phyloP scores from a whole-genome alignment of 2,329 filamentous ascomycete genomes.

The Alternaria tenuissima region DNA sequence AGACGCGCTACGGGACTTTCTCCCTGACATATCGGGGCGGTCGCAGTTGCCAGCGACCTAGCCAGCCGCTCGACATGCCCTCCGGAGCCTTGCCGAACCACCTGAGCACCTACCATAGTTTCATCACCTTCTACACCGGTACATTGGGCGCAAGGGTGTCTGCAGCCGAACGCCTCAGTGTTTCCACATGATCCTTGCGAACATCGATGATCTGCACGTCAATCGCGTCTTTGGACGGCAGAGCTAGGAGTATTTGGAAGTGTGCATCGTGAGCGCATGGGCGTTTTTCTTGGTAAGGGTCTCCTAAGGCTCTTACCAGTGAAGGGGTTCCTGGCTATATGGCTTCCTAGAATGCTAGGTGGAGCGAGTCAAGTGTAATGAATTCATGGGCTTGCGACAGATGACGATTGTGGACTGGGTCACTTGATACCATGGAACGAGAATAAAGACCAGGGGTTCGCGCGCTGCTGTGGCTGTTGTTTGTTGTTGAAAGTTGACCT shows the following conservation, averaged over 20 bases:
- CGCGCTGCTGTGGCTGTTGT: slow-evolving; percentile 8
- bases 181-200: slow-evolving; percentile 14
- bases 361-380: slow-evolving; percentile 19
- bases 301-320: slow-evolving; percentile 8
- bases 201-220: slow-evolving; percentile 19
- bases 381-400: slow-evolving; percentile 12
- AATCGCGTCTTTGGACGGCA: slow-evolving; percentile 6
- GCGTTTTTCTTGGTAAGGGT: slow-evolving; percentile 11
- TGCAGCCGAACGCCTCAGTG: slow-evolving; percentile 10
- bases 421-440: slow-evolving; percentile 13
- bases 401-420: slow-evolving; percentile 13
- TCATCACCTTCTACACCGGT: slow-evolving; percentile 11
- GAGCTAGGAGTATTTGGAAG: slow-evolving; percentile 15
- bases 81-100: slow-evolving; percentile 18
- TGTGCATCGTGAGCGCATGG: slow-evolving; percentile 14
- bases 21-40: slow-evolving; percentile 4
- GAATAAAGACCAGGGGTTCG: slow-evolving; percentile 16
- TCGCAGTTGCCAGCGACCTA: not conserved
- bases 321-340: slow-evolving; percentile 18
- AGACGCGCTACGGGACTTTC: slow-evolving; percentile 8
- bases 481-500: not conserved
- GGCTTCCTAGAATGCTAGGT: slow-evolving; percentile 19
- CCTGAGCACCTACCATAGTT: slow-evolving; percentile 13
- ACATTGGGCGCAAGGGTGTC: slow-evolving; percentile 6
- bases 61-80: slow-evolving; percentile 20